Percentiles rank a stretch among this genome's conserved stretches.
phyloP scores from a whole-genome alignment of 768 basidiomycete species.

The Leccinum subgranulosum region DNA sequence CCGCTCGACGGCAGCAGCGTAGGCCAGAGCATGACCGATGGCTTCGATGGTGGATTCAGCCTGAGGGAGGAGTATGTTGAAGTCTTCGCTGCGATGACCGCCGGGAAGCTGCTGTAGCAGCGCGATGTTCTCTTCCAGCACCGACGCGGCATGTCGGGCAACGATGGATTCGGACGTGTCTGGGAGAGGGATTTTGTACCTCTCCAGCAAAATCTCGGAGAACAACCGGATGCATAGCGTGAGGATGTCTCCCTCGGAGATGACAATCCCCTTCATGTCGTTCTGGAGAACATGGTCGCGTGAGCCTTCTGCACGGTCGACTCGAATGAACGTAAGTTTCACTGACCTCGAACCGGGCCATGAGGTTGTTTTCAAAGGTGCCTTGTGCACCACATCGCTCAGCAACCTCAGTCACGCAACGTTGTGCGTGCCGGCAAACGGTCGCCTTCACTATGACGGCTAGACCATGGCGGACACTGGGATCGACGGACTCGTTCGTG shows the following conservation, averaged over 20 bases:
- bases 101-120: slow-evolving; percentile 35
- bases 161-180: slow-evolving; percentile 46
- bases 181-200: slow-evolving; percentile 50
- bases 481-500: not conserved
- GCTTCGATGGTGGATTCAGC: slow-evolving; percentile 52
- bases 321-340: too few relatives aligned
- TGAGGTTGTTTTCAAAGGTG: slow-evolving; percentile 60
- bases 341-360: slow-evolving; percentile 51
- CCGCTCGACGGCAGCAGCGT: slow-evolving; percentile 48
- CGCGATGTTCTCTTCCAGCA: slow-evolving; percentile 45
- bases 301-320: not conserved
- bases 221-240: slow-evolving; percentile 54
- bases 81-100: slow-evolving; percentile 27
- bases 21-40: slow-evolving; percentile 60
- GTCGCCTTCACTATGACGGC: not conserved
- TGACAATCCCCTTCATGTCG: slow-evolving; percentile 51
- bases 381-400: slow-evolving; percentile 69
- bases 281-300: slow-evolving; percentile 16
- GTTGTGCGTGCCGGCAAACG: slow-evolving; percentile 43
- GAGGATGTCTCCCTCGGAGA: slow-evolving; percentile 55
- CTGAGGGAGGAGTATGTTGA: slow-evolving; percentile 57
- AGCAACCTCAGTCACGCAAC: slow-evolving; percentile 48
- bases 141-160: slow-evolving; percentile 45
- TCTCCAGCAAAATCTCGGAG: slow-evolving; percentile 55
- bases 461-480: not conserved